Conservation (phyloP, 1,284 basidiomycete genomes). For the Peniophora sp. region DNA sequence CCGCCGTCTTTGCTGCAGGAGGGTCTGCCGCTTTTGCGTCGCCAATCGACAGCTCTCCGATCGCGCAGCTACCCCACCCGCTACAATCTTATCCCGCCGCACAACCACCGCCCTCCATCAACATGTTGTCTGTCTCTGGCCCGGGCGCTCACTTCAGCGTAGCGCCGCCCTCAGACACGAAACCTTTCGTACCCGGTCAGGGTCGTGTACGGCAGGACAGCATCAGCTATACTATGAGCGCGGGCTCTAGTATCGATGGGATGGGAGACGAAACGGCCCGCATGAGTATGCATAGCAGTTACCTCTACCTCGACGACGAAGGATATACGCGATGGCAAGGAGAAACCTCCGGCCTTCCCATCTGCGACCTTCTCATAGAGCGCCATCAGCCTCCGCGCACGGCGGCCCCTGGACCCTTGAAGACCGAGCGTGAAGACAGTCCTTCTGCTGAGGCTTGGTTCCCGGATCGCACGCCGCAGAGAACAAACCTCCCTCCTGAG, state of each 20-base stretch:
- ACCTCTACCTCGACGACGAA: conserved; percentile 77
- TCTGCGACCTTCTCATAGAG: conserved; percentile 76
- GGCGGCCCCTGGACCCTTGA: background rate
- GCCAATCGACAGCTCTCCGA: conserved; percentile 32
- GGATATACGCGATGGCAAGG: conserved; percentile 83
- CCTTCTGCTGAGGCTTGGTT: conserved; percentile 49
- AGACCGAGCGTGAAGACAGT: conserved; percentile 17
- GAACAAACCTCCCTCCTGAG: conserved; percentile 74
- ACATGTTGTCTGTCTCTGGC: conserved; percentile 66
- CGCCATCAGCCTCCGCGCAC: conserved; percentile 22
- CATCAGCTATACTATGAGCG: conserved; percentile 2
- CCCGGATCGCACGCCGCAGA: conserved; percentile 65
- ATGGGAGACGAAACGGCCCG: conserved; percentile 49
- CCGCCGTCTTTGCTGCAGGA: conserved; percentile 64
- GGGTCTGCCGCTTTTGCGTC: conserved; percentile 22
- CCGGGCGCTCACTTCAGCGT: conserved; percentile 69
- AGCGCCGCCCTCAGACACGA: conserved; percentile 8
- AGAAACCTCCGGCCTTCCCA: conserved; percentile 81
- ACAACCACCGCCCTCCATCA: conserved; percentile 67
- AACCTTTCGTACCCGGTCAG: background rate
- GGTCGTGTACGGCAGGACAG: conserved; percentile 8
- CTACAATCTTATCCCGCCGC: conserved; percentile 49
- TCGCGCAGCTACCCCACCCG: conserved; percentile 44
- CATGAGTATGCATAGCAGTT: conserved; percentile 61
- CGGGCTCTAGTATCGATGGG: conserved; percentile 25